Evolutionary conservation across 1,284 basidiomycete species (phyloP), one percentile per base, ranked within the genome.

Genomic region (Grifola frondosa): DNA sequence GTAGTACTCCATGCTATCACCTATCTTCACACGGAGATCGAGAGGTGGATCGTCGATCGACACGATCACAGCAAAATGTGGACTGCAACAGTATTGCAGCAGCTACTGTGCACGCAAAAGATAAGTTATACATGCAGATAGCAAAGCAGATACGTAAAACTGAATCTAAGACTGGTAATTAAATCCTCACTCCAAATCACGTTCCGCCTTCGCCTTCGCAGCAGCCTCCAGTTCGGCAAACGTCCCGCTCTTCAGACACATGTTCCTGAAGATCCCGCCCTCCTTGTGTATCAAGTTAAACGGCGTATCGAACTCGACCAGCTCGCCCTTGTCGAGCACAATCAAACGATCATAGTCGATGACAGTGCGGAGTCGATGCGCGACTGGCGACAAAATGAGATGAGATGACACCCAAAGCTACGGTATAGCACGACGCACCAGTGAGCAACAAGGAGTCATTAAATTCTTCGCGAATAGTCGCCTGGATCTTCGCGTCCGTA

Each of bases 261-360:
- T 86, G 22, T 68, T 75, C 52, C 86, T 76, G 67, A 93, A 93
- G 13, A 88, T 75, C 0, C 89, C 85, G 31, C 74, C 75, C 39
- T 87, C 78, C 53, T 84, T 87, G 34, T 77, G 73, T 15, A 94
- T 81, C 52, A 94, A 66, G 40, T 80, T 82, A 62, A 77, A 74
- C 0, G 92, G 92, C 0, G 89, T 91, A 60, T 92, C 93, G 49
- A 88, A 87, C 63, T 96, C 92, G 7, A 71, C 80, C 29, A 93
- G 68, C 69, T 78, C 65, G 57, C 93, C 92, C 51, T 89, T 83
- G 54, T 91, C 82, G 4, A 97, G 71, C 1, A 95, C 85, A 32
- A 96, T 73, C 23, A 95, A 68, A 2, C 88, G 73, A 60, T 93
- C 90, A 56, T 91, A 92, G 58, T 85, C 82, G 56, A 85, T 83